Base-by-base conservation (phyloP, 805 yeast genomes). In the Debaryomyces prosopidis region DNA sequence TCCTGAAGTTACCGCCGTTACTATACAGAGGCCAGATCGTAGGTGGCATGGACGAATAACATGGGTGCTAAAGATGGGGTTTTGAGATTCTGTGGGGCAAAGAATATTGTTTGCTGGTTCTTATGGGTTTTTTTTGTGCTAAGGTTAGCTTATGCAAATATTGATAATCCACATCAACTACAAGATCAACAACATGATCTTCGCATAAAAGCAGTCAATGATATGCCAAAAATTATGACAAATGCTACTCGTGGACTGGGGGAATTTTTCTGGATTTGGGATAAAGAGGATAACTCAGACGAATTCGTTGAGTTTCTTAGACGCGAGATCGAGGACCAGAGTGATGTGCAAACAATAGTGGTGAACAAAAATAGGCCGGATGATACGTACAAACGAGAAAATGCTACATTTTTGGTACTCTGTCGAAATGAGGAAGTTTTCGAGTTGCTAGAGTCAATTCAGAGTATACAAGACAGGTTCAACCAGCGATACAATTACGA, bases 401-500 rank as follows among this genome's bases (percentile, higher is more conserved):
- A 51, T 40, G 60, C 58, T 8, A 54, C 55, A 14, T 52, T 52
- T 36, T 51, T 54, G 37, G 49, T 54, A 14, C 36, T 52, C 28
- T 56, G 54, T n/a, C 41, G 54, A 26, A 52, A 54, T 38, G 35
- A 44, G 5, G 58, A 56, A 15, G 37, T 54, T 15, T 42, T 30
- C 5, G 53, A 49, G 4, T 49, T 53, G 4, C 20, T 49, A 3
- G 39, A 40, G n/a, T 39, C 65, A 6, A 60, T 62, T 6, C 48
- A 50, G 14, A 44, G 54, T 4, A 61, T 62, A 11, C 64, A 62
- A 42, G 49, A 50, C 17, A 45, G 59, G 9, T 61, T 58, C 48
- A 58, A 56, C 50, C 41, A 46, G 6, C 52, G 47, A 18, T 57
- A 44, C 41, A 53, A 55, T 42, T 60, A 59, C 46, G 63, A 59